These are phyloP conservation scores for Chlorophyllum brunneum DNA, from an alignment of 768 basidiomycete genomes.

Conservation along the genomic window DNA sequence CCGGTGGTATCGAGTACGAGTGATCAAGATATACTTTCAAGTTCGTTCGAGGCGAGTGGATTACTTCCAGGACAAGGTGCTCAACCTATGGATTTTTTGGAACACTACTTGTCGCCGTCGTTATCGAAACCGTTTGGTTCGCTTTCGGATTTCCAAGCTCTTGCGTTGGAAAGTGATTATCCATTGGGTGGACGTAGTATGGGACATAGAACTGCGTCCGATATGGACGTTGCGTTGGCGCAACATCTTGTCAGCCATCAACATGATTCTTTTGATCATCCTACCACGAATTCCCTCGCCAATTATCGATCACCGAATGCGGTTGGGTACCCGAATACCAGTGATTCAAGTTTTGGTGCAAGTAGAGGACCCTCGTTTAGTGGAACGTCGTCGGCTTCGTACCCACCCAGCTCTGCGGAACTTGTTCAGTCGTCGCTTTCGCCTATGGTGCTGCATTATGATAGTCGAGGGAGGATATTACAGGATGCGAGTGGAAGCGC, in stretches of 20 bases:
- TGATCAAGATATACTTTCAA: neutral
- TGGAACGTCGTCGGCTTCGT: neutral
- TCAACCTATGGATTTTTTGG: neutral
- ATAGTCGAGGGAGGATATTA: neutral
- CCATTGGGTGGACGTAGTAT: too few relatives aligned
- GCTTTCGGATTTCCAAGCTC: neutral
- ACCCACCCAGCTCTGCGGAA: neutral
- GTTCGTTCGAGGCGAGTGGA: neutral
- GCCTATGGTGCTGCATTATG: neutral
- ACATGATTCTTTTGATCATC: neutral
- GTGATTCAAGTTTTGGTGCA: neutral
- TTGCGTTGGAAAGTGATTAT: neutral
- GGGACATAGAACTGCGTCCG: neutral
- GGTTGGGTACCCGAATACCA: neutral
- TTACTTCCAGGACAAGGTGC: neutral
- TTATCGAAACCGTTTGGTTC: conserved; percentile 3
- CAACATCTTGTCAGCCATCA: neutral
- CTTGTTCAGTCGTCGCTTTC: neutral
- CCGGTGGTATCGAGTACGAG: neutral
- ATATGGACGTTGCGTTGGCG: neutral
- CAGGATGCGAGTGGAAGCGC: neutral
- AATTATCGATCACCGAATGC: neutral
- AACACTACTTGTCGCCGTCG: neutral
- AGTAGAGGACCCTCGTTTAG: neutral
- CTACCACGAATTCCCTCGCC: neutral